Evolutionary conservation across 306 rosid species (phyloP).

Genomic region (Casuarina cunninghamiana): DNA sequence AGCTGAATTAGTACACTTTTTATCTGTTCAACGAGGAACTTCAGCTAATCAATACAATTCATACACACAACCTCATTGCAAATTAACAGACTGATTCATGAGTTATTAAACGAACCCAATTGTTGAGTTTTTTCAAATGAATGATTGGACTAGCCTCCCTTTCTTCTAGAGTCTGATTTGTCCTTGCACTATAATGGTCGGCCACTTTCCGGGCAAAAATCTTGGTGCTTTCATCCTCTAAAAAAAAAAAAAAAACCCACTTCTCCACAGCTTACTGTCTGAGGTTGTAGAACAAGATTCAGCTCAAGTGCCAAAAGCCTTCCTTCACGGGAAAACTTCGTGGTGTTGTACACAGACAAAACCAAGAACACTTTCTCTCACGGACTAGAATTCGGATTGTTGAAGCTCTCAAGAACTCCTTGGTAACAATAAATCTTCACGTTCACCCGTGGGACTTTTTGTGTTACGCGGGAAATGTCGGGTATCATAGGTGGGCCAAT

Average conservation of each 20-base stretch:
- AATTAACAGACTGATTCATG: neutral
- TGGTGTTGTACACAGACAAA: conserved; percentile 11
- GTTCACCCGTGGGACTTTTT: conserved; percentile 3
- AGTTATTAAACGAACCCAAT: conserved; percentile 59
- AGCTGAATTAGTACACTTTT: conserved; percentile 98
- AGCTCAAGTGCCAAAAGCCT: conserved; percentile 16
- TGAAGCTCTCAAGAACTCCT: neutral
- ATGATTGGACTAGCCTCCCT: conserved; percentile 88
- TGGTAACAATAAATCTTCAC: neutral
- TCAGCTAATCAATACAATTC: conserved; percentile 7
- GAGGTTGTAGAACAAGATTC: neutral
- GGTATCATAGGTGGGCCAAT: conserved; percentile 31
- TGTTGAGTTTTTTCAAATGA: conserved; percentile 90
- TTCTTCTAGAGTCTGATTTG: conserved; percentile 89
- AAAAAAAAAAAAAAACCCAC: no score
- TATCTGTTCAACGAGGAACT: conserved; percentile 54
- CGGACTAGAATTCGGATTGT: neutral
- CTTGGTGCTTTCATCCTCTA: conserved; percentile 92
- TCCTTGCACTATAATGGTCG: conserved; percentile 88
- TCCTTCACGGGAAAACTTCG: conserved; percentile 27
- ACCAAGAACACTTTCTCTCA: neutral
- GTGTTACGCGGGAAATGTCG: conserved; percentile 54
- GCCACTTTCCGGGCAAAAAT: conserved; percentile 85
- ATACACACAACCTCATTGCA: neutral
- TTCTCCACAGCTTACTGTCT: no score